Conservation (phyloP, 345 rosid genomes). For the Salix exigua region DNA sequence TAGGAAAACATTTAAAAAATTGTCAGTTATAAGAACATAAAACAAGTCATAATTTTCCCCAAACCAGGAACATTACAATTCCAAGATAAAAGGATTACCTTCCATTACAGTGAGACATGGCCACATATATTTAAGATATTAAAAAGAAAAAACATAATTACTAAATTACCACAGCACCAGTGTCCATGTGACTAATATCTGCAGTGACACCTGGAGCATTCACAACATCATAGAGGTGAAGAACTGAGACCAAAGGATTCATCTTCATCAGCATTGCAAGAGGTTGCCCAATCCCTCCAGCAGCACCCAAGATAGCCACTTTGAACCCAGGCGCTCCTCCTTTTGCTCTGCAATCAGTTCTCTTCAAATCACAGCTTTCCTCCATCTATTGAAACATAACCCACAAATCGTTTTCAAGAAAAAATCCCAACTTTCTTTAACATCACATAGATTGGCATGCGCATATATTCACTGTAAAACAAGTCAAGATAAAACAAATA, state of each 20-base stretch:
- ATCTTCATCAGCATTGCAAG: conserved; percentile 64
- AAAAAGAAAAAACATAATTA: not conserved
- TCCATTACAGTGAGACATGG: not conserved
- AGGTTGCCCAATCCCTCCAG: conserved; percentile 78
- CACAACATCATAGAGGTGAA: conserved; percentile 36
- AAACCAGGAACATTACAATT: not conserved
- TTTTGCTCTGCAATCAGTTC: conserved; percentile 60
- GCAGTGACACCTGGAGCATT: conserved; percentile 33
- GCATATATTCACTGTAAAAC: not conserved
- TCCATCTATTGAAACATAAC: conserved; percentile 39
- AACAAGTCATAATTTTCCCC: no score
- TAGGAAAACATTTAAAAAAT: no score
- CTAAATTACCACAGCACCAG: conserved; percentile 24
- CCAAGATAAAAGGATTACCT: not conserved
- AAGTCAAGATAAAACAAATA: conserved; percentile 5
- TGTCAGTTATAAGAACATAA: no score
- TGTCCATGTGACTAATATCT: conserved; percentile 33
- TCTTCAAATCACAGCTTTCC: conserved; percentile 36
- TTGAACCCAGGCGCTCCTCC: conserved; percentile 75
- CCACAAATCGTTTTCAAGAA: conserved; percentile 2
- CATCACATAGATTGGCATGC: not conserved
- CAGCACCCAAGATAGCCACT: conserved; percentile 76
- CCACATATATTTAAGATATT: no score
- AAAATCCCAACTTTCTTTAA: no score
- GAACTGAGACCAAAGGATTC: conserved; percentile 50